Percentiles rank a stretch among this genome's conserved stretches.
phyloP scores from a whole-genome alignment of 257 asterid genomes.

The Jaltomata sinuosa region DNA sequence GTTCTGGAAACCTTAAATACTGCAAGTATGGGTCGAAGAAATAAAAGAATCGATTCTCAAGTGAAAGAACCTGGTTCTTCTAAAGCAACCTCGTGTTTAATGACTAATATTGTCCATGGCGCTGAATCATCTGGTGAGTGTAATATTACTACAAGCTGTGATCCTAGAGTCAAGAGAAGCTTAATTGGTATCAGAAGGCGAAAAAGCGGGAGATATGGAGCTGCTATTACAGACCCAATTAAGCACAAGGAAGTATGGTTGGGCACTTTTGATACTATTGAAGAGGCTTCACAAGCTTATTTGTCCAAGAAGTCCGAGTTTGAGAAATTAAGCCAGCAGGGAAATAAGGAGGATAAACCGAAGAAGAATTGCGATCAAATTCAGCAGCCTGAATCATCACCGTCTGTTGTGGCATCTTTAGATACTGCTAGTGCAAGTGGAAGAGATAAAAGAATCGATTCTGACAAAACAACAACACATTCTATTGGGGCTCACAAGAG shows the following conservation, averaged over 20 bases:
- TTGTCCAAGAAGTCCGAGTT: background rate
- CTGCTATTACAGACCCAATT: background rate
- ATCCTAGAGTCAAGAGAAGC: background rate
- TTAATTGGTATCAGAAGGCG: background rate
- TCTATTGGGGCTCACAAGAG: background rate
- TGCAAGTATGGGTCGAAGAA: background rate
- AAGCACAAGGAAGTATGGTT: background rate
- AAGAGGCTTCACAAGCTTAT: background rate
- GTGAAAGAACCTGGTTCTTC: too few species aligned
- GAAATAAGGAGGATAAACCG: background rate
- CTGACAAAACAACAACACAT: background rate
- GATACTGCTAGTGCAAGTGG: background rate
- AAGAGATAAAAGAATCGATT: background rate
- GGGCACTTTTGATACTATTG: background rate
- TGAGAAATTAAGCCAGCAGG: background rate
- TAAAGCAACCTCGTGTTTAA: too few species aligned
- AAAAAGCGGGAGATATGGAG: background rate
- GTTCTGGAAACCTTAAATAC: background rate
- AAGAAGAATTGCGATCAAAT: background rate
- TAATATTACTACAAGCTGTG: background rate
- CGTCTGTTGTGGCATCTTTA: background rate
- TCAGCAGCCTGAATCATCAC: background rate
- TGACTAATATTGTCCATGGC: background rate
- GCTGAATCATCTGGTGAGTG: background rate
- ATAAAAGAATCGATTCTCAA: too few species aligned